phyloP scores from a whole-genome alignment of 345 rosid species.

The Sisymbrium altissimum region DNA sequence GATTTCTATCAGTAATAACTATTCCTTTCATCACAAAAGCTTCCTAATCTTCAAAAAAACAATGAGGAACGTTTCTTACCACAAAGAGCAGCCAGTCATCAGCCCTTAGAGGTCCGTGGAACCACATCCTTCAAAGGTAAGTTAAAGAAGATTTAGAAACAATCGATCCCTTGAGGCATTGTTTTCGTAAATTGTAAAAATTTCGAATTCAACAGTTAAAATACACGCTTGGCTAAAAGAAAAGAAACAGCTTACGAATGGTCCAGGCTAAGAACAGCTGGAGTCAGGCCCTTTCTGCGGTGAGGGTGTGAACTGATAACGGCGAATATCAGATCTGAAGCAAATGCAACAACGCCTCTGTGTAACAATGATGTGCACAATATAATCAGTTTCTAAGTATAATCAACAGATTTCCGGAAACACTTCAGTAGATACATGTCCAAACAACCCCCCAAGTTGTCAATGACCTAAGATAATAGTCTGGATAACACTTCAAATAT shows the following conservation, averaged over 20 bases:
- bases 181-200: not conserved
- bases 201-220: too few relatives aligned
- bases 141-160: not conserved
- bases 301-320: constrained; percentile 75
- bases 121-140: constrained; percentile 68
- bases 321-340: constrained; percentile 78
- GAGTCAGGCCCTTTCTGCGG: constrained; percentile 53
- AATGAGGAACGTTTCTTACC: constrained; percentile 34
- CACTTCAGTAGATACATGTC: not conserved
- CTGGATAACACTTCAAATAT: not conserved
- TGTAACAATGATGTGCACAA: not conserved
- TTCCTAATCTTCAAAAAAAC: not conserved
- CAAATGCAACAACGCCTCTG: constrained; percentile 88
- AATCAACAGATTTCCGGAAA: not conserved
- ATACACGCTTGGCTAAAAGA: not conserved
- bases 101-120: constrained; percentile 73
- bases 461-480: not conserved
- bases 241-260: constrained; percentile 68
- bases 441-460: not conserved
- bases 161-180: not conserved
- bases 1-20: not conserved
- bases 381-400: not conserved
- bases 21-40: not conserved
- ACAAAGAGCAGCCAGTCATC: constrained; percentile 89
- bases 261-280: constrained; percentile 69